A percentile compares a stretch with the other conserved stretches of the same genome.
These are phyloP conservation scores for Curvularia eragrostidis DNA, from an alignment of 2,329 filamentous ascomycete genomes.

Conservation along the genomic window DNA sequence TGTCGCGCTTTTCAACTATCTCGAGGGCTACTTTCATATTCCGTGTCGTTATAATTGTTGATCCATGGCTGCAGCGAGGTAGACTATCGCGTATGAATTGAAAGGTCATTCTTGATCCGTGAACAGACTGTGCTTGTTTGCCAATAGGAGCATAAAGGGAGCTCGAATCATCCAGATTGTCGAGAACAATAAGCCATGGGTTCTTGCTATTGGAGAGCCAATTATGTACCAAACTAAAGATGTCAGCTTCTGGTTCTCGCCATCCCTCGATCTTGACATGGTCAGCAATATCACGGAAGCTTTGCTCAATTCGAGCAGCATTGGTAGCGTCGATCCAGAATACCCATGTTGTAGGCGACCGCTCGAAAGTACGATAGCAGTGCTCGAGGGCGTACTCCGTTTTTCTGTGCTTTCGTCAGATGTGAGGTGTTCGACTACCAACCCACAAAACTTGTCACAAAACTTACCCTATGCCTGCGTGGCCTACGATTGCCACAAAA, in stretches of 20 bases:
- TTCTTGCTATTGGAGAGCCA: not conserved
- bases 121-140: not conserved
- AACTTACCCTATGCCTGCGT: not conserved
- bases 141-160: not conserved
- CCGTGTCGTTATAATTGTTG: not conserved
- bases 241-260: not conserved
- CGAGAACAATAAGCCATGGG: not conserved
- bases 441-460: not conserved
- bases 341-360: not conserved
- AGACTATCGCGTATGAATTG: not conserved
- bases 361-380: not conserved
- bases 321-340: not conserved
- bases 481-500: not conserved
- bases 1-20: not conserved
- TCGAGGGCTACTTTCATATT: not conserved
- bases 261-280: not conserved
- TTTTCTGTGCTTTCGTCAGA: not conserved
- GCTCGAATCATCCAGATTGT: not conserved
- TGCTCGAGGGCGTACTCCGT: not conserved
- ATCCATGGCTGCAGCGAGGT: not conserved
- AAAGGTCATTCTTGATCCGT: not conserved
- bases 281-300: not conserved
- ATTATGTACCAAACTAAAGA: not conserved
- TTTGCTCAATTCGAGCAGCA: not conserved
- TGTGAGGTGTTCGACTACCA: not conserved